Evolutionary conservation across 2,329 filamentous ascomycete genomes (phyloP), one percentile per base, ranked within the genome.

Genomic region (Ascochyta clinopodiicola): DNA sequence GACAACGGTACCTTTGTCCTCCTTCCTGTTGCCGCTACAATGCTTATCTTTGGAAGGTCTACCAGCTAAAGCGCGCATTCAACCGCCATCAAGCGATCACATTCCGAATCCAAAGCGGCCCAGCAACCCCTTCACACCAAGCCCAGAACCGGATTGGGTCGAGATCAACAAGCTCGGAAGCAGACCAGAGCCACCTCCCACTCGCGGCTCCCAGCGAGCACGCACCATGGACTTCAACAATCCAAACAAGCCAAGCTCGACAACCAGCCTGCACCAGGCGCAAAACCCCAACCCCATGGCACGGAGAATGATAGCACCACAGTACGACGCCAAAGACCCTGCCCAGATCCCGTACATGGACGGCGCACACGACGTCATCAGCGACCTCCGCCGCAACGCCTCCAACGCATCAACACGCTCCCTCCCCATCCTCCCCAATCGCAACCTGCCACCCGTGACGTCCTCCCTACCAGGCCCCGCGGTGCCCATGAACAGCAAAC

Each of bases 71-170:
- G 92, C 92, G 6, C 82, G 83, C 15, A 79, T 96, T 34, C 81
- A 83, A 56, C 86, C 90, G 8, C 90, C 92, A 0, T 81, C 82
- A 35, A 79, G 81, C 8, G 81, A 84, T 10, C 82, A 86, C 65
- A 78, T 86, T 2, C 82, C 91, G 21, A 97, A 96, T 71, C 86
- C 88, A 1, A 83, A 86, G 29, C 85, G 91, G 43, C 85, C 86
- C 12, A 86, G 89, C 0, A 98, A 98, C 67, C 95, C 95, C 0
- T 98, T 96, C 73, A 83, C 82, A 1, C 80, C 84, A 0, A 87
- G 84, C 1, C 82, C 88, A 29, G 91, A 96, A 73, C 85, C 88
- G 9, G 93, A 97, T 68, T 98, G 95, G 95, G 86, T 96, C 32
- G 76, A 79, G 55, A 75, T 82, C 4, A 66, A 64, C 51, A 63